These are phyloP conservation scores for Candida glaebosa DNA, from an alignment of 805 yeast genomes.

Conservation along the genomic window DNA sequence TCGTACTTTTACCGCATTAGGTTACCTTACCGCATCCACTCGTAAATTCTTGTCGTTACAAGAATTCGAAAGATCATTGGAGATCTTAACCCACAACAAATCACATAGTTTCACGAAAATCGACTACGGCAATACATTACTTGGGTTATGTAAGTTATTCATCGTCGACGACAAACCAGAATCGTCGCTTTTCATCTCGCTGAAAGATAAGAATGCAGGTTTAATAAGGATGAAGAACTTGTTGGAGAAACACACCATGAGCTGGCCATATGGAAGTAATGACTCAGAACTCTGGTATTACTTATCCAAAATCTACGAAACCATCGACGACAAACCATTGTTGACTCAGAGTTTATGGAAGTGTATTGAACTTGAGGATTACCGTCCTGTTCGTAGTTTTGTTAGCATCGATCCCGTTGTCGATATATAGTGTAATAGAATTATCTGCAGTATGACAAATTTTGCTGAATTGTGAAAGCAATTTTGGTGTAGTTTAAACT, in stretches of 20 bases:
- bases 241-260: constrained; percentile 34
- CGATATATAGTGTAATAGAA: not conserved
- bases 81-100: constrained; percentile 30
- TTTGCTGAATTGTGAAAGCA: too few species aligned
- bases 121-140: constrained; percentile 48
- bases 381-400: constrained; percentile 50
- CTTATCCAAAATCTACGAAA: constrained; percentile 60
- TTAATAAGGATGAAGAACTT: constrained; percentile 51
- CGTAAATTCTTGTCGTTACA: constrained; percentile 50
- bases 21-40: constrained; percentile 41
- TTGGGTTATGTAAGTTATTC: constrained; percentile 53
- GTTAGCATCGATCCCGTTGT: constrained; percentile 21
- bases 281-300: constrained; percentile 66
- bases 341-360: constrained; percentile 55
- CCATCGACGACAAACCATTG: constrained; percentile 46
- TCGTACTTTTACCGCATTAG: constrained; percentile 49
- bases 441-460: not conserved
- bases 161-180: constrained; percentile 36
- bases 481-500: too few species aligned
- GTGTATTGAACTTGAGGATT: constrained; percentile 62
- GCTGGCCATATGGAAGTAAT: constrained; percentile 41
- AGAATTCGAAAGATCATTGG: constrained; percentile 63
- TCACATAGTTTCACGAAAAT: constrained; percentile 20
- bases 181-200: constrained; percentile 46
- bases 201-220: constrained; percentile 57